Base-by-base conservation (phyloP, 1,139 yeast genomes). In the Yamadazyma diospyri region DNA sequence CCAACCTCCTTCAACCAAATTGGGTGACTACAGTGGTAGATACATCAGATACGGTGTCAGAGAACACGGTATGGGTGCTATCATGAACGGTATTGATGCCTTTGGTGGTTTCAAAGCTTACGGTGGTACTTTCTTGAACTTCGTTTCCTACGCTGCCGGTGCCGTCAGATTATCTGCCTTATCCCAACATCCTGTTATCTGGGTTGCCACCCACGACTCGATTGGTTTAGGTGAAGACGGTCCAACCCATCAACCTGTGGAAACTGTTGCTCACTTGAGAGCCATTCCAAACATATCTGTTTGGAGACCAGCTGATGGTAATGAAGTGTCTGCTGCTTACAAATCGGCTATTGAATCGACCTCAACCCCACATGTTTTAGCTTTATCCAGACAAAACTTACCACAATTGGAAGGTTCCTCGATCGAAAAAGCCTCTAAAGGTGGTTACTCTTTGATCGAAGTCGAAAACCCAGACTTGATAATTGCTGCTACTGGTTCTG, bases 241-340 rank as follows among this genome's bases (percentile, higher is more conserved):
- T 60, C 98, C 98, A 64, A 92, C 98, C 60, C 98, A 92, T 70
- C 98, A 92, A 76, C 99, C 99, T 66, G 87, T 92, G 55, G 99
- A 92, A 78, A 92, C 98, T 43, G 72, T 92, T 61, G 95, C 97
- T 42, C 98, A 92, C 69, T 80, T 94, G 69, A 87, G 99, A 77
- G 96, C 98, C 48, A 62, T 78, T 54, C 99, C 99, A 71, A 94
- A 94, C 76, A 57, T 80, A 53, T 78, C 82, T 62, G 97, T 92
- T 42, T 92, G 97, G 97, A 87, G 99, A 78, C 98, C 98, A 52
- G 98, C 98, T 59, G 98, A 94, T 64, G 99, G 99, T 73, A 92
- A 92, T 65, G 99, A 92, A 74, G 82, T 85, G 48, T 85, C 97
- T 48, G 99, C 97, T 57, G 96, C 98, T 46, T 92, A 92, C 80